Evolutionary conservation across 306 rosid genomes (phyloP), one percentile per base, ranked within the genome.

Genomic region (Rubus parviflorus): DNA sequence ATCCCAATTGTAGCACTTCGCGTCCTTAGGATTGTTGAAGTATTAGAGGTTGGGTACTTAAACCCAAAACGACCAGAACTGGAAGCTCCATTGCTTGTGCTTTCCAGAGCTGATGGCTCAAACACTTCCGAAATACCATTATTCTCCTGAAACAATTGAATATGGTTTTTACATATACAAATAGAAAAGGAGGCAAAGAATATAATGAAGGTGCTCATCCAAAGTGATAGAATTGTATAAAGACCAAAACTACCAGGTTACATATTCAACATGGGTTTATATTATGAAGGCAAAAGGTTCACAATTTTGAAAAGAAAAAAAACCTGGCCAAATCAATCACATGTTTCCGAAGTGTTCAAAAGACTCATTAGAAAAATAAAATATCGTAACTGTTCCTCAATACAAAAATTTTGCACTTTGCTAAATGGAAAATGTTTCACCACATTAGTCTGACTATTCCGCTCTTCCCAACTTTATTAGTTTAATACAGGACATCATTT

Each of bases 1-100:
- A 86, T 83, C 54, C 90, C 83, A 49, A 53, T 85, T 58, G 97
- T 89, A 1, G 90, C 94, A 66, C 97, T 91, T 15, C 88, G 86
- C 0, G 97, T 91, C 84, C 99, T 87, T 20, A 84, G 45, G 52
- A 92, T 81, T 65, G 88, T 76, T 5, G 91, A 77, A 37, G 79
- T 83, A 76, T 49, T 81, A 8, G 84, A 46, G 56, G 81, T 51
- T 57, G 92, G 80, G 61, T 81, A 65, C 63, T 81, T 84, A 47
- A 84, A 68, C 75, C 96, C 91, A 52, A 85, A 87, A 63, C 90
- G 77, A 60, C 96, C 85, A 25, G 92, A 80, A 79, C 87, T 84
- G 1, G 92, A 85, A 61, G 79, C 30, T 42, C 84, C 90, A 13
- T 67, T 82, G 40, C n/a, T 76, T 70, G 82, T 73, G 35, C 67